These are phyloP conservation scores for Ascoidea tarda DNA, from an alignment of 805 yeast species.

Conservation along the genomic window DNA sequence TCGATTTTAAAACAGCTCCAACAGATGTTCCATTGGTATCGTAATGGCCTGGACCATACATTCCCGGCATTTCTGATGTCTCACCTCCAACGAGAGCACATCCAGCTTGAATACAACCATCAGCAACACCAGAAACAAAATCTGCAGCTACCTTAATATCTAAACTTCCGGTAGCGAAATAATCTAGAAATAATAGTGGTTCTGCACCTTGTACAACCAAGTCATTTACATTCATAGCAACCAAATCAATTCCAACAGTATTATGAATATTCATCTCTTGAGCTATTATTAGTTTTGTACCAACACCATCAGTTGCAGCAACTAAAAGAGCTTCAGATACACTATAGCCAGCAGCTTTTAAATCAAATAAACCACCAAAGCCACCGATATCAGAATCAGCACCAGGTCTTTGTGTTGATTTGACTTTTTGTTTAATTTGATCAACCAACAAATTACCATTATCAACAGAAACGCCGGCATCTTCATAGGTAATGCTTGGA, in stretches of 20 bases:
- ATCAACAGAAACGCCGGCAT: slow-evolving; percentile 96
- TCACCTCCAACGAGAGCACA: slow-evolving; percentile 99
- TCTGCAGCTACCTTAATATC: slow-evolving; percentile 74
- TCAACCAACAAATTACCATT: slow-evolving; percentile 86
- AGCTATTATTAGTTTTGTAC: slow-evolving; percentile 91
- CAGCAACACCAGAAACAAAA: slow-evolving; percentile 91
- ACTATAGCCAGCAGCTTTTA: slow-evolving; percentile 72
- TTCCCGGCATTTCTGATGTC: slow-evolving; percentile 99
- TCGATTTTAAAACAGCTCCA: slow-evolving; percentile 77
- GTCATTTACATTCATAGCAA: slow-evolving; percentile 98
- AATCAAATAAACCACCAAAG: slow-evolving; percentile 92
- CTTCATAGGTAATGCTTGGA: slow-evolving; percentile 68
- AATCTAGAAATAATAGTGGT: slow-evolving; percentile 88
- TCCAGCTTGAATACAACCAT: slow-evolving; percentile 88
- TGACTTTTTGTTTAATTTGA: slow-evolving; percentile 79
- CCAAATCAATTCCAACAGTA: slow-evolving; percentile 98
- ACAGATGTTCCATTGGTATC: slow-evolving; percentile 98
- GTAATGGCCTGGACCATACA: slow-evolving; percentile 89
- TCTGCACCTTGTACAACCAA: slow-evolving; percentile 98
- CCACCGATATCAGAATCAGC: slow-evolving; percentile 98
- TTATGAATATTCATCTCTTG: slow-evolving; percentile 79
- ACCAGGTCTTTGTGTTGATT: slow-evolving; percentile 87
- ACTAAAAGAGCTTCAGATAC: slow-evolving; percentile 71
- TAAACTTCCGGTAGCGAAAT: slow-evolving; percentile 89
- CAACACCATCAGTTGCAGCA: slow-evolving; percentile 99